Evolutionary conservation across 106 monocot genomes (phyloP).

Genomic region (Alisma plantagoaquatica): DNA sequence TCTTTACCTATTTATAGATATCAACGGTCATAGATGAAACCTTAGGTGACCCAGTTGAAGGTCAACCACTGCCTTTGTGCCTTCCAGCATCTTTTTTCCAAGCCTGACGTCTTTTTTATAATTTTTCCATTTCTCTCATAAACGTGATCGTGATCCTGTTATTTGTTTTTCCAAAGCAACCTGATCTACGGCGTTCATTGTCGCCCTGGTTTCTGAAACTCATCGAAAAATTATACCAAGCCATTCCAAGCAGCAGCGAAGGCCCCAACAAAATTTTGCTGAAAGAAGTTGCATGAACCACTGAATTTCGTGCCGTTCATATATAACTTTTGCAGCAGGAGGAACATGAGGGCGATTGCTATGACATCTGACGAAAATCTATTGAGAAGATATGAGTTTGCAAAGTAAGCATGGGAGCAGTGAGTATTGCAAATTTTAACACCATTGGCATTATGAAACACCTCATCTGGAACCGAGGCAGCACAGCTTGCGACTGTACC

Average conservation of each 20-base stretch:
- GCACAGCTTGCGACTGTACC: slow-evolving; percentile 63
- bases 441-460: slow-evolving; percentile 65
- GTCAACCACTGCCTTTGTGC: too few relatives aligned
- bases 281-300: slow-evolving; percentile 71
- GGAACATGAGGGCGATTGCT: slow-evolving; percentile 42
- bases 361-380: slow-evolving; percentile 78
- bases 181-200: too few relatives aligned
- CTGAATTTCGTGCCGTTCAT: slow-evolving; percentile 69
- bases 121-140: too few relatives aligned
- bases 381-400: slow-evolving; percentile 68
- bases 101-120: too few relatives aligned
- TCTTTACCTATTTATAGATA: too few relatives aligned
- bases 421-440: slow-evolving; percentile 82
- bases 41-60: too few relatives aligned
- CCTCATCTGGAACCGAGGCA: slow-evolving; percentile 88
- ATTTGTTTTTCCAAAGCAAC: too few relatives aligned
- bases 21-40: too few relatives aligned
- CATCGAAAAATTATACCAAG: too few relatives aligned
- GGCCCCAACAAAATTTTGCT: slow-evolving; percentile 73
- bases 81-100: too few relatives aligned
- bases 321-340: slow-evolving; percentile 61
- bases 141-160: too few relatives aligned
- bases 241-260: slow-evolving; percentile 88
- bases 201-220: too few relatives aligned
- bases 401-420: slow-evolving; percentile 75